These are phyloP conservation scores for Hymenoscyphus linearis DNA, from an alignment of 2,329 filamentous ascomycete genomes.

Conservation along the genomic window DNA sequence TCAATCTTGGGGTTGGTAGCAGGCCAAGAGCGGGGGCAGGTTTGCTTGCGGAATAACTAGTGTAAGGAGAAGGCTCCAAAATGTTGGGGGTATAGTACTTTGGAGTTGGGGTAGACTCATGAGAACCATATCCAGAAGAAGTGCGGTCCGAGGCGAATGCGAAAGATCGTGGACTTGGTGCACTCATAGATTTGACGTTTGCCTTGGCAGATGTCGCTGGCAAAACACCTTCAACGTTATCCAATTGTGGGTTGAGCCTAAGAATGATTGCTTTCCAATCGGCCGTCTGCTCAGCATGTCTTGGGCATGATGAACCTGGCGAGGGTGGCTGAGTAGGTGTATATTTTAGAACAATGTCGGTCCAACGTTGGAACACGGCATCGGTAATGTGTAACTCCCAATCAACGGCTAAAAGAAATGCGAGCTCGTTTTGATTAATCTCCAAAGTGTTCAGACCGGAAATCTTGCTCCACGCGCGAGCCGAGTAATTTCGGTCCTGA, in stretches of 20 bases:
- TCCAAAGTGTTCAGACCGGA: conserved; percentile 89
- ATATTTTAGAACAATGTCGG: conserved; percentile 82
- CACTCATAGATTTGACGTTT: conserved; percentile 19
- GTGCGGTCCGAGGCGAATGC: conserved; percentile 38
- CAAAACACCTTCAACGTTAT: conserved; percentile 52
- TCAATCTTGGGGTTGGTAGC: conserved; percentile 54
- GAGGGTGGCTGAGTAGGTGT: conserved; percentile 54
- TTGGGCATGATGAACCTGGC: conserved; percentile 36
- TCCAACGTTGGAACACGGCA: conserved; percentile 85
- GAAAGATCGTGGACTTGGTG: conserved; percentile 31
- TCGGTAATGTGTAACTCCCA: conserved; percentile 96
- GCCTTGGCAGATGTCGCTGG: conserved; percentile 27
- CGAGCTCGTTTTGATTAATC: conserved; percentile 95
- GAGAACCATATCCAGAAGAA: conserved; percentile 35
- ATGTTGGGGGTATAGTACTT: conserved; percentile 39
- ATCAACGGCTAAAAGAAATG: conserved; percentile 82
- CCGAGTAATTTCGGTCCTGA: conserved; percentile 96
- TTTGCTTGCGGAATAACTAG: conserved; percentile 41
- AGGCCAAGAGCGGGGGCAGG: conserved; percentile 49
- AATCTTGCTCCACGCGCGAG: conserved; percentile 97
- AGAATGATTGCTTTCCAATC: conserved; percentile 57
- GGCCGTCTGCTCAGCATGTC: conserved; percentile 24
- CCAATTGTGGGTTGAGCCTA: conserved; percentile 50
- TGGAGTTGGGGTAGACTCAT: conserved; percentile 39
- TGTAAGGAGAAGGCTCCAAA: conserved; percentile 46